These are phyloP conservation scores for Aspergillus quadricinctus DNA, from an alignment of 2,329 filamentous ascomycete species.

Conservation along the genomic window DNA sequence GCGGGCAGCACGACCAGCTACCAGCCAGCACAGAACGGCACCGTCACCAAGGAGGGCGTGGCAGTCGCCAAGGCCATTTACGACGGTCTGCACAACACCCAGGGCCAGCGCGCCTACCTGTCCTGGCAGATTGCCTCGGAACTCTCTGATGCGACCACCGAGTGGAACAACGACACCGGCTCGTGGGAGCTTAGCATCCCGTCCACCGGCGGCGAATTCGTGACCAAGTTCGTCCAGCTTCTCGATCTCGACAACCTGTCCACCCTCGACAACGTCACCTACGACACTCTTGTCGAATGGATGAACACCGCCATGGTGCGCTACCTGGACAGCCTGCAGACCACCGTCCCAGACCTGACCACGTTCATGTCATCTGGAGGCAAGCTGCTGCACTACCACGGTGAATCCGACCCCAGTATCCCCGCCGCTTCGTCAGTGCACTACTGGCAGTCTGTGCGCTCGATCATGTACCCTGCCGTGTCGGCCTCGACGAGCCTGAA, in stretches of 20 bases:
- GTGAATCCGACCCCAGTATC: constrained; percentile 52
- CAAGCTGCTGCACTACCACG: constrained; percentile 57
- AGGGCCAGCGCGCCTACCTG: constrained; percentile 41
- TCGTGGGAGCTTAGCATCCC: constrained; percentile 29
- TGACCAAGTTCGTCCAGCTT: constrained; percentile 27
- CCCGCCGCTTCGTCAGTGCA: constrained; percentile 52
- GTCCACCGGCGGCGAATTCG: constrained; percentile 38
- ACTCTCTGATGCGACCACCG: constrained; percentile 21
- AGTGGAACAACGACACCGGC: constrained; percentile 22
- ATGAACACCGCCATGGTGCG: constrained; percentile 47
- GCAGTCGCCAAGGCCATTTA: constrained; percentile 33
- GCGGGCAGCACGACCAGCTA: constrained; percentile 17
- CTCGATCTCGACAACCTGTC: constrained; percentile 37
- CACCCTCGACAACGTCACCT: constrained; percentile 47
- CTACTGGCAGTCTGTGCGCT: constrained; percentile 53
- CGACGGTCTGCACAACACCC: constrained; percentile 38
- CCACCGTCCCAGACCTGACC: constrained; percentile 51
- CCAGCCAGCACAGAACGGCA: constrained; percentile 29
- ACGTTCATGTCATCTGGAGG: constrained; percentile 48
- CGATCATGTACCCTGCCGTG: constrained; percentile 46
- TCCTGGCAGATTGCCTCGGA: constrained; percentile 24
- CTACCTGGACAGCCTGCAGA: constrained; percentile 52
- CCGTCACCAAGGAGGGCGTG: constrained; percentile 23
- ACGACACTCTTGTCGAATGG: constrained; percentile 54
- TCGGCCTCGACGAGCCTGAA: constrained; percentile 36